Percentiles rank a stretch among this genome's conserved stretches.
phyloP scores from a whole-genome alignment of 2,329 filamentous ascomycete genomes.

The Mycosphaerelloides madeirae region DNA sequence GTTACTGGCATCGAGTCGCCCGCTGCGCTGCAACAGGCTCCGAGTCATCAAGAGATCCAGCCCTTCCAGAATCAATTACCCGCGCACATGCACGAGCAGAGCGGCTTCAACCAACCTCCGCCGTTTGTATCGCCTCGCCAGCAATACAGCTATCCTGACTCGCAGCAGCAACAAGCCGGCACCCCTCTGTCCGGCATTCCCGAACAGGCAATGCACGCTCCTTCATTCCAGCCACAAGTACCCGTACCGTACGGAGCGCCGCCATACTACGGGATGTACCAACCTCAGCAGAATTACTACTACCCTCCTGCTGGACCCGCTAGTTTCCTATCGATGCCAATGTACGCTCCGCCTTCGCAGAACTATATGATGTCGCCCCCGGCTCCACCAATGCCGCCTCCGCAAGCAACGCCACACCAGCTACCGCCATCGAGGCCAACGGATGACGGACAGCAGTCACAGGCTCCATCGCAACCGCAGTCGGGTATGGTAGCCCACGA shows the following conservation, averaged over 20 bases:
- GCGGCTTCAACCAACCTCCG: slow-evolving; percentile 39
- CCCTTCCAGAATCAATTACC: slow-evolving; percentile 96
- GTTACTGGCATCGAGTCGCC: slow-evolving; percentile 89
- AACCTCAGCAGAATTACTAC: slow-evolving; percentile 59
- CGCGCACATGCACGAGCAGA: slow-evolving; percentile 56
- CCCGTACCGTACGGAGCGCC: slow-evolving; percentile 53
- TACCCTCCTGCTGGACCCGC: slow-evolving; percentile 49
- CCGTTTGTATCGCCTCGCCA: slow-evolving; percentile 47
- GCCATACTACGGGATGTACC: slow-evolving; percentile 52
- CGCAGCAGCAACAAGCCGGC: slow-evolving; percentile 52
- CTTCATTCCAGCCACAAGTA: slow-evolving; percentile 69
- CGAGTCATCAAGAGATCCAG: slow-evolving; percentile 59
- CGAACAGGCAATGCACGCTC: slow-evolving; percentile 84
- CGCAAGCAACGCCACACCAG: slow-evolving; percentile 20
- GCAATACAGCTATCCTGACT: slow-evolving; percentile 51
- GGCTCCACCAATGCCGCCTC: slow-evolving; percentile 29
- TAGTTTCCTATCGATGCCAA: slow-evolving; percentile 26
- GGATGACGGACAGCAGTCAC: slow-evolving; percentile 8
- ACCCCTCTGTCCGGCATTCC: slow-evolving; percentile 89
- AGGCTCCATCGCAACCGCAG: slow-evolving; percentile 36
- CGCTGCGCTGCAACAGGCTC: slow-evolving; percentile 53
- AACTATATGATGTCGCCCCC: slow-evolving; percentile 33
- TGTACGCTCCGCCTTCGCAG: slow-evolving; percentile 29
- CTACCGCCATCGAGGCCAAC: slow-evolving; percentile 13
- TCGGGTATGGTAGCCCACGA: slow-evolving; percentile 70